A percentile compares a stretch with the other conserved stretches of the same genome.
Conservation (phyloP, 2,329 filamentous ascomycete genomes). For the Nemania diffusa region DNA sequence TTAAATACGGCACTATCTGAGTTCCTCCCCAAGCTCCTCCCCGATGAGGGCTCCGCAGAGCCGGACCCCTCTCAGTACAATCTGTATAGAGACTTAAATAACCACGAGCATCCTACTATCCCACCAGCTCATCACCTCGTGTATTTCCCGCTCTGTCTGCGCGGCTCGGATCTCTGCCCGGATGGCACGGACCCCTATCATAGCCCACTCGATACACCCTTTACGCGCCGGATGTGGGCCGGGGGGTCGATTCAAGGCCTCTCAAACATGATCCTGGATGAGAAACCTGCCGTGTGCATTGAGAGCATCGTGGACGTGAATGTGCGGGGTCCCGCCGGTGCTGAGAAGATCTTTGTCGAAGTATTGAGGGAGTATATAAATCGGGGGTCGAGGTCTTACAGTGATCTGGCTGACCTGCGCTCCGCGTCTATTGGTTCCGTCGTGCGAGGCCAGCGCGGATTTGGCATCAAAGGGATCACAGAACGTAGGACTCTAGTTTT, state of each 20-base stretch:
- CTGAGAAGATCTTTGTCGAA: constrained; percentile 63
- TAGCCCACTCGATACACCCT: constrained; percentile 74
- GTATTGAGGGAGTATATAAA: constrained; percentile 59
- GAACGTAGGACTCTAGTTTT: constrained; percentile 66
- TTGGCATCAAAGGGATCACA: constrained; percentile 47
- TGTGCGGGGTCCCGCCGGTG: constrained; percentile 35
- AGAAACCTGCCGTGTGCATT: constrained; percentile 54
- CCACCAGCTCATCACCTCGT: constrained; percentile 82
- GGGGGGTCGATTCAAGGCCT: constrained; percentile 76
- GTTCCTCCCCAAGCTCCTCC: constrained; percentile 59
- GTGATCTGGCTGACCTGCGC: not conserved
- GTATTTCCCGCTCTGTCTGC: constrained; percentile 81
- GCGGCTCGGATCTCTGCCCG: constrained; percentile 70
- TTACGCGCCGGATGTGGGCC: constrained; percentile 86
- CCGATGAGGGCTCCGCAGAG: constrained; percentile 29
- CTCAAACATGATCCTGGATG: constrained; percentile 53
- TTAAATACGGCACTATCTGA: constrained; percentile 71
- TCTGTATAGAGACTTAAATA: not conserved
- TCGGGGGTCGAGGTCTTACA: not conserved
- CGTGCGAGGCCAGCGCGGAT: not conserved
- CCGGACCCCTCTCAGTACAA: not conserved
- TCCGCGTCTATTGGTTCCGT: not conserved
- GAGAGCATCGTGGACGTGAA: constrained; percentile 58
- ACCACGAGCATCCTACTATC: constrained; percentile 45
- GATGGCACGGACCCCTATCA: constrained; percentile 90